Evolutionary conservation across 371 early-diverging fungal species (phyloP).

Genomic region (Rhizomucor miehei): DNA sequence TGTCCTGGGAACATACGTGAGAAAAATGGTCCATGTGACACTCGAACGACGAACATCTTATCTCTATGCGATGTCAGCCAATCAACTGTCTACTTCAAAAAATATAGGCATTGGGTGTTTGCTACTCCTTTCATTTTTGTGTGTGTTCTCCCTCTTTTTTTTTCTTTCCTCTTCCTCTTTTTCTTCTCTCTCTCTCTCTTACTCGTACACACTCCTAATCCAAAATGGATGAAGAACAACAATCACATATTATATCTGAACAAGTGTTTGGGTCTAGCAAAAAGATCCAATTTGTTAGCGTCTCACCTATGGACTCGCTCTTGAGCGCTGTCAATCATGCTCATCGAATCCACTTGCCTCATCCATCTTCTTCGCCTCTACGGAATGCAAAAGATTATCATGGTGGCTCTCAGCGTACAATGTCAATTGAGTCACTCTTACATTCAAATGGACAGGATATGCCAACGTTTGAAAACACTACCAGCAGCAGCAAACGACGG

Average conservation of each 20-base stretch:
- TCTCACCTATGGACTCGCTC: slow-evolving; percentile 47
- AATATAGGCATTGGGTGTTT: slow-evolving; percentile 23
- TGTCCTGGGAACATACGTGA: slow-evolving; percentile 28
- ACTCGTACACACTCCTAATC: neutral
- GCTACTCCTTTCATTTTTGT: slow-evolving; percentile 21
- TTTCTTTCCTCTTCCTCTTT: neutral
- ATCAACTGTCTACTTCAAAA: slow-evolving; percentile 6
- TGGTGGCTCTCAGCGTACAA: slow-evolving; percentile 12
- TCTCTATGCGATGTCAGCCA: slow-evolving; percentile 19
- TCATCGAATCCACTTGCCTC: slow-evolving; percentile 29
- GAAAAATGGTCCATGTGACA: slow-evolving; percentile 39
- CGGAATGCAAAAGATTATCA: slow-evolving; percentile 9
- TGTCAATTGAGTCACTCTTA: slow-evolving; percentile 46
- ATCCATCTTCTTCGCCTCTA: slow-evolving; percentile 6
- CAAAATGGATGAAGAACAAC: slow-evolving; percentile 7
- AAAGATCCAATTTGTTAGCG: slow-evolving; percentile 21
- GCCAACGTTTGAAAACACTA: neutral
- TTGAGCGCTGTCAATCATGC: slow-evolving; percentile 40
- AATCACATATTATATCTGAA: slow-evolving; percentile 24
- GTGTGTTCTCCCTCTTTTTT: neutral
- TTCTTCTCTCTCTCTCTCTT: slow-evolving; percentile 10
- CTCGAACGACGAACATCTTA: slow-evolving; percentile 36
- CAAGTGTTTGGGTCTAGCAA: slow-evolving; percentile 28
- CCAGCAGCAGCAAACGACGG: slow-evolving; percentile 7
- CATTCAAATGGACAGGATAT: slow-evolving; percentile 19